These are phyloP conservation scores for Plasmodium inui DNA, from an alignment of 169 alveolate species.

Conservation along the genomic window DNA sequence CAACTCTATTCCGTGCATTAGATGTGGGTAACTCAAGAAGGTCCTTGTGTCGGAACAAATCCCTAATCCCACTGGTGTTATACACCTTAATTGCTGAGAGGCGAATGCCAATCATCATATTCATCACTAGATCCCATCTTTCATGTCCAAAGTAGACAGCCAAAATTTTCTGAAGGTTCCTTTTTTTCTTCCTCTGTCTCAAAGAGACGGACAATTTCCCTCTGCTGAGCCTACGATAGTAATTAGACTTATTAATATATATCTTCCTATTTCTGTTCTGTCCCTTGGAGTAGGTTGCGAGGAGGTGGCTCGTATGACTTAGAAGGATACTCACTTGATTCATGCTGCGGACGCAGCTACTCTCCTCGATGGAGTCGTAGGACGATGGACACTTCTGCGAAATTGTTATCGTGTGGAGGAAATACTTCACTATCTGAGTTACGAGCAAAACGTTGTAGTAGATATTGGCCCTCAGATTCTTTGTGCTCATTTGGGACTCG, in stretches of 20 bases:
- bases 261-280: constrained; percentile 7
- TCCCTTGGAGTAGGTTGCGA: constrained; percentile 40
- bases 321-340: constrained; percentile 14
- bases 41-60: constrained; percentile 35
- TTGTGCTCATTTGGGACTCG: background rate
- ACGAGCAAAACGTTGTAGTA: constrained; percentile 13
- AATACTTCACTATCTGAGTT: constrained; percentile 22
- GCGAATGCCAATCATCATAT: constrained; percentile 93
- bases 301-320: constrained; percentile 19
- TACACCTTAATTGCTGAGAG: constrained; percentile 83
- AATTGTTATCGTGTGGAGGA: constrained; percentile 26
- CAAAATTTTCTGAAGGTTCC: constrained; percentile 6
- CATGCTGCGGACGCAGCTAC: background rate
- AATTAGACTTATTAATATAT: constrained; percentile 42
- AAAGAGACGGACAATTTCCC: constrained; percentile 55
- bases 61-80: background rate
- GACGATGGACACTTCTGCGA: constrained; percentile 50
- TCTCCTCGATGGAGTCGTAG: constrained; percentile 36
- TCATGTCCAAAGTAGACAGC: constrained; percentile 93
- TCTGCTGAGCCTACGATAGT: constrained; percentile 13
- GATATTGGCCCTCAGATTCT: background rate
- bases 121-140: constrained; percentile 91
- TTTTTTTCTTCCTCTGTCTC: constrained; percentile 42
- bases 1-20: constrained; percentile 62
- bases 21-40: constrained; percentile 32